Evolutionary conservation across 768 basidiomycete species (phyloP).

Genomic region (Lentinus tigrinus): DNA sequence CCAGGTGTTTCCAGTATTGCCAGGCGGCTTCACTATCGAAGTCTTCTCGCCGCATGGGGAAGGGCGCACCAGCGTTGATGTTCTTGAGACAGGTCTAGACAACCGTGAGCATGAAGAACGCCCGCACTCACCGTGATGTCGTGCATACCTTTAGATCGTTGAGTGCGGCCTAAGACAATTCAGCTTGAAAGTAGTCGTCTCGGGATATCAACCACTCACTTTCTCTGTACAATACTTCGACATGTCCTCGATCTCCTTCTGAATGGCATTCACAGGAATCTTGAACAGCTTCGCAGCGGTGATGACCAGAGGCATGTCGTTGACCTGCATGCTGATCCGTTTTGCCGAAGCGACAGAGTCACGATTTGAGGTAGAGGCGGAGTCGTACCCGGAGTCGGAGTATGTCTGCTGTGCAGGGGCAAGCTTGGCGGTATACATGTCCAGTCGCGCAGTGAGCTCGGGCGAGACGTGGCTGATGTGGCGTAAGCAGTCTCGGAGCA

Average conservation of each 20-base stretch:
- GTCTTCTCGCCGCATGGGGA: constrained; percentile 85
- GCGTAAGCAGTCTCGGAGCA: constrained; percentile 79
- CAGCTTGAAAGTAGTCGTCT: not conserved
- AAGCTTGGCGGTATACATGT: constrained; percentile 81
- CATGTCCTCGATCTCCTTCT: constrained; percentile 71
- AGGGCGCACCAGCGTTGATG: constrained; percentile 78
- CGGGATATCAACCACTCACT: constrained; percentile 36
- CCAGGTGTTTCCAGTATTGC: constrained; percentile 78
- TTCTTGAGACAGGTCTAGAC: constrained; percentile 85
- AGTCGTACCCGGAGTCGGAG: constrained; percentile 68
- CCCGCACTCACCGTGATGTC: not conserved
- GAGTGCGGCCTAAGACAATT: constrained; percentile 64
- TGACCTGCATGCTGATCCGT: constrained; percentile 45
- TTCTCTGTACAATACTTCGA: constrained; percentile 72
- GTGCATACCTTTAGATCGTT: constrained; percentile 76
- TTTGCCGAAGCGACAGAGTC: constrained; percentile 44
- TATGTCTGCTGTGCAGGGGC: constrained; percentile 54
- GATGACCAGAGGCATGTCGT: constrained; percentile 77
- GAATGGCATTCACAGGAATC: constrained; percentile 62
- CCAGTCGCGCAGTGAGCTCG: constrained; percentile 79
- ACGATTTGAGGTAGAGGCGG: constrained; percentile 56
- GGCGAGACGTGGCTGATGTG: constrained; percentile 75
- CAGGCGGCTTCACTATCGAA: constrained; percentile 83
- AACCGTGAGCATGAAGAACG: constrained; percentile 5
- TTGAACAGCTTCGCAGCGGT: constrained; percentile 75